A percentile compares a stretch with the other conserved stretches of the same genome.
phyloP scores from a whole-genome alignment of 805 yeast species.

The Candida incommunis region DNA sequence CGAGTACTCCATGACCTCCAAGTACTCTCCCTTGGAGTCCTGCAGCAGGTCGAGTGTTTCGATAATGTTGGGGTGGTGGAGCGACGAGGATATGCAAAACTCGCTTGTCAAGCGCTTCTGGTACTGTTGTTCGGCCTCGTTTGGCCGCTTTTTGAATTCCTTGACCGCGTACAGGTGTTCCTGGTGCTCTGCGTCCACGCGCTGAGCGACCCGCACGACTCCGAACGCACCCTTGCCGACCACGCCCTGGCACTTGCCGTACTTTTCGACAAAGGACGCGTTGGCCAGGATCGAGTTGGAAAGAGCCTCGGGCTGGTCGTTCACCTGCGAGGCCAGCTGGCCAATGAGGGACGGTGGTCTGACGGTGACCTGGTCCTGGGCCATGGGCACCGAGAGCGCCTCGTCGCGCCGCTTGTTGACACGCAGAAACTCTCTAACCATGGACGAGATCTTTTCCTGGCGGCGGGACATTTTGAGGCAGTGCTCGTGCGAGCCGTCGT shows the following conservation, averaged over 20 bases:
- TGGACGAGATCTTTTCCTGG: constrained; percentile 43
- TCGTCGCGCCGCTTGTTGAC: constrained; percentile 13
- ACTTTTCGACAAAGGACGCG: constrained; percentile 62
- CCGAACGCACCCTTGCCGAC: constrained; percentile 93
- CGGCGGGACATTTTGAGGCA: constrained; percentile 48
- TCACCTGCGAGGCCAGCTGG: neutral
- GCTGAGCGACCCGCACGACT: constrained; percentile 77
- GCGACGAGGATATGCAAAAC: constrained; percentile 70
- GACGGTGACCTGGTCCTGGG: neutral
- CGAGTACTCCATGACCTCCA: constrained; percentile 92
- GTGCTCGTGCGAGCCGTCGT: constrained; percentile 69
- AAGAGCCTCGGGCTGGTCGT: neutral
- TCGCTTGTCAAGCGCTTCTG: constrained; percentile 74
- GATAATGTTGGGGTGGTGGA: constrained; percentile 63
- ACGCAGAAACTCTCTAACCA: constrained; percentile 32
- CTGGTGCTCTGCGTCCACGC: constrained; percentile 24
- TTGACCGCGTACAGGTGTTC: constrained; percentile 56
- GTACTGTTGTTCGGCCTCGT: constrained; percentile 43
- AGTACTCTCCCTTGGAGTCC: constrained; percentile 54
- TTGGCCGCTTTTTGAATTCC: constrained; percentile 49
- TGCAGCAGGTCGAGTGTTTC: constrained; percentile 71
- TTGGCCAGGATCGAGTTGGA: neutral
- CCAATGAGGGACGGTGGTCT: neutral
- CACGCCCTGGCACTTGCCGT: constrained; percentile 90
- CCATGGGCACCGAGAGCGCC: constrained; percentile 8